These are phyloP conservation scores for Metschnikowia sp. DNA, from an alignment of 805 yeast species.

Conservation along the genomic window DNA sequence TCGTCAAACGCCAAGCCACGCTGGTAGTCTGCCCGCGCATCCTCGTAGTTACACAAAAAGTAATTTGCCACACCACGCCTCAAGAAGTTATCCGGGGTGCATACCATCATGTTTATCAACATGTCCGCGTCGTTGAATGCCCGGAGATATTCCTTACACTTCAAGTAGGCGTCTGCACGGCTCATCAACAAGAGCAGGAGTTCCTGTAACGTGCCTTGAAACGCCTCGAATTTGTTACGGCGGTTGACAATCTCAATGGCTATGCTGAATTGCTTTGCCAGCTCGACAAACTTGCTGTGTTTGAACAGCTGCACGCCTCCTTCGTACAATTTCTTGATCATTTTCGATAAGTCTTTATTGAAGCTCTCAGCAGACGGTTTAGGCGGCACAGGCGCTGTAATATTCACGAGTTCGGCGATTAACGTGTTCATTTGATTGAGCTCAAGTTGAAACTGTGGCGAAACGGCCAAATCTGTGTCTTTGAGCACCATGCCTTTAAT, in stretches of 20 bases:
- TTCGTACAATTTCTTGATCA: conserved; percentile 64
- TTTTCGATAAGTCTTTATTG: conserved; percentile 52
- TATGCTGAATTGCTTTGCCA: conserved; percentile 58
- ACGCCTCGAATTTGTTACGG: conserved; percentile 70
- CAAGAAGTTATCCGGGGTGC: conserved; percentile 65
- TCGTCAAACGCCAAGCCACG: conserved; percentile 68
- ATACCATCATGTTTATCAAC: conserved; percentile 54
- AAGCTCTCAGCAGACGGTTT: conserved; percentile 52
- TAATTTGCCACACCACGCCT: conserved; percentile 64
- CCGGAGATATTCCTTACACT: conserved; percentile 49
- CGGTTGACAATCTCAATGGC: conserved; percentile 67
- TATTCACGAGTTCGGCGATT: conserved; percentile 36
- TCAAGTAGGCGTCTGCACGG: conserved; percentile 65
- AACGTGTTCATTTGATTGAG: conserved; percentile 40
- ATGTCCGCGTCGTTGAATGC: conserved; percentile 71
- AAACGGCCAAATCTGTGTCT: conserved; percentile 8
- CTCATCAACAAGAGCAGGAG: conserved; percentile 62
- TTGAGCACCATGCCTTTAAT: conserved; percentile 15
- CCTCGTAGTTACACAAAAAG: conserved; percentile 59
- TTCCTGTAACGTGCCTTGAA: conserved; percentile 70
- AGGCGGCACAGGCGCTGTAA: conserved; percentile 50
- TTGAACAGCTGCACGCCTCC: conserved; percentile 59
- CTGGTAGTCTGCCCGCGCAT: conserved; percentile 65
- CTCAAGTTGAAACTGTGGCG: conserved; percentile 37
- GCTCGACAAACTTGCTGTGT: conserved; percentile 52